Conservation (phyloP, 2,329 filamentous ascomycete species). For the Phyllosticta citriasiana region DNA sequence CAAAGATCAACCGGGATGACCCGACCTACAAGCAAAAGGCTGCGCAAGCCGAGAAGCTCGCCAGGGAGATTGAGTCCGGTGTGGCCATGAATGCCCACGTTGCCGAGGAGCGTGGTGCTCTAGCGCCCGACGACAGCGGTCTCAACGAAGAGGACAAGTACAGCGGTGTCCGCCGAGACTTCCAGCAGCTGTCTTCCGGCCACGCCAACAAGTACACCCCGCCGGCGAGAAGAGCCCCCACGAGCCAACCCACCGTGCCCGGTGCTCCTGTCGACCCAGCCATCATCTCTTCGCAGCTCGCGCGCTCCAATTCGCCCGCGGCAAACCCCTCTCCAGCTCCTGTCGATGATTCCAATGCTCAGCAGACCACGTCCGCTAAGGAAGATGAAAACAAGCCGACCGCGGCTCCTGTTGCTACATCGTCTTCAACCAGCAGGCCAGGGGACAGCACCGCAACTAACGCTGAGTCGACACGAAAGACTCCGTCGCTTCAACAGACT, state of each 20-base stretch:
- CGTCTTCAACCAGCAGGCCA: conserved; percentile 17
- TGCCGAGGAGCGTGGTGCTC: conserved; percentile 76
- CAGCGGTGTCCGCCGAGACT: conserved; percentile 74
- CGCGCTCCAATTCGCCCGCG: conserved; percentile 26
- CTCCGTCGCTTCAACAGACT: conserved; percentile 2
- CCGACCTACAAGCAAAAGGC: conserved; percentile 71
- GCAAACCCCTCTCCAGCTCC: conserved; percentile 19
- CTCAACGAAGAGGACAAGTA: conserved; percentile 94
- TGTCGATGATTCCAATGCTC: conserved; percentile 8
- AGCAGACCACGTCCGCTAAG: conserved; percentile 16
- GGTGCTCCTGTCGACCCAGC: conserved; percentile 77
- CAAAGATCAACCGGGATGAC: conserved; percentile 72
- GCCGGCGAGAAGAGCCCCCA: conserved; percentile 73
- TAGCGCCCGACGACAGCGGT: conserved; percentile 53
- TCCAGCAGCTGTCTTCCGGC: conserved; percentile 54
- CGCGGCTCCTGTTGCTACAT: conserved; percentile 20
- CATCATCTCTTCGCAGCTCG: conserved; percentile 79
- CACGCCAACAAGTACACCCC: conserved; percentile 74
- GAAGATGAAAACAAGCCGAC: conserved; percentile 3
- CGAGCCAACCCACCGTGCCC: conserved; percentile 60
- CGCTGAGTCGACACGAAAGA: neutral
- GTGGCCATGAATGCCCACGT: conserved; percentile 68
- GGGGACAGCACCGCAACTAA: neutral
- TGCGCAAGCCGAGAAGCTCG: conserved; percentile 75
- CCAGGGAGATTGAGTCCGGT: conserved; percentile 78